These are phyloP conservation scores for Russula sp. DNA, from an alignment of 768 basidiomycete genomes.

Conservation along the genomic window DNA sequence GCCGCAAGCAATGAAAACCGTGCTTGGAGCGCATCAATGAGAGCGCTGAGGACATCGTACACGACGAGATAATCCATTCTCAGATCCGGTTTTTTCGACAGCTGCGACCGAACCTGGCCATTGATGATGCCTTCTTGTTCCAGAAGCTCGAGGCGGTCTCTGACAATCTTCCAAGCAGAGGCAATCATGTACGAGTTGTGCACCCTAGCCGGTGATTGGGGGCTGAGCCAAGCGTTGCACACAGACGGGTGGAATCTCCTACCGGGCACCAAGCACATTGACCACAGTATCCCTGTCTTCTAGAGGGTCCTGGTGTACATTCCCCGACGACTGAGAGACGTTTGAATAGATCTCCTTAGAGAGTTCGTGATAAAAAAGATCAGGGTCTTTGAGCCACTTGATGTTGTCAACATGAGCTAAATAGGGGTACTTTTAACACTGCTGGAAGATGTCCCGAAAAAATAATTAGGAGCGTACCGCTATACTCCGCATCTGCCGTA, in stretches of 20 bases:
- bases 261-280: constrained; percentile 25
- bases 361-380: constrained; percentile 54
- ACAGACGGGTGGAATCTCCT: constrained; percentile 1
- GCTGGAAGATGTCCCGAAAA: neutral
- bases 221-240: constrained; percentile 11
- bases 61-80: constrained; percentile 57
- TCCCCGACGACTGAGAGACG: constrained; percentile 28
- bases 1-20: constrained; percentile 65
- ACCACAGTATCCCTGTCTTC: constrained; percentile 17
- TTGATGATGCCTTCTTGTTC: constrained; percentile 52
- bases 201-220: constrained; percentile 41
- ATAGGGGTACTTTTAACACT: neutral
- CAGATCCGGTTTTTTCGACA: constrained; percentile 46
- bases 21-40: constrained; percentile 57
- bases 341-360: constrained; percentile 52
- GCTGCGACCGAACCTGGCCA: constrained; percentile 42
- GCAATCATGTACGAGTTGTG: constrained; percentile 81
- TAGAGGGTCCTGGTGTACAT: constrained; percentile 4
- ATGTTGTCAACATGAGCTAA: constrained; percentile 68
- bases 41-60: constrained; percentile 53
- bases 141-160: constrained; percentile 50
- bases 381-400: constrained; percentile 56
- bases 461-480: constrained; percentile 41
- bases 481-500: constrained; percentile 69
- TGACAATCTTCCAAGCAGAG: constrained; percentile 76